Evolutionary conservation across 2,329 filamentous ascomycete genomes (phyloP), one percentile per base, ranked within the genome.

Genomic region (Neocatenulostroma microsporum): DNA sequence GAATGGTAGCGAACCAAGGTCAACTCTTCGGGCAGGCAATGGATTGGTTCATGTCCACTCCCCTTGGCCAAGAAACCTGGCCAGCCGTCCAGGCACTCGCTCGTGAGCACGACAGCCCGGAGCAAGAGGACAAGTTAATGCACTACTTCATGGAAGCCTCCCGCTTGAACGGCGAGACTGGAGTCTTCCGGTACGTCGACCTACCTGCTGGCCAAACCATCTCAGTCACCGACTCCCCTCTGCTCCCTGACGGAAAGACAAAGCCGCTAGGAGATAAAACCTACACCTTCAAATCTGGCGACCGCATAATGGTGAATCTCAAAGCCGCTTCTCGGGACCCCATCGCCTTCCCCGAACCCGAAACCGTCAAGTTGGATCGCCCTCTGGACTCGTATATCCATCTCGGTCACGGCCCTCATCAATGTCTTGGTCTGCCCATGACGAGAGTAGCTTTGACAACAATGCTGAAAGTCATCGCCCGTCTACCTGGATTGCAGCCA

Each of bases 21-120:
- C 72, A 76, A 40, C 64, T 76, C 15, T 75, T 77, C 47, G 68
- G 62, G 0, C 73, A 77, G 44, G 71, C 66, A 18, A 53, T 78
- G 32, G 74, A 77, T 48, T 74, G 69, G 51, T 76, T 74, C 53
- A 62, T 78, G 30, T 63, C 63, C 3, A 9, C 31, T 12, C 56
- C 62, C n/a, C 63, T 66, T 14, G 72, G 70, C 21, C 55, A 60
- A 3, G 46, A 61, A 23, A 63, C 74, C 53, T 63, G 72, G 47
- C 54, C 63, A 2, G 60, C 64, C 8, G 69, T 76, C 26, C 63
- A 69, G 24, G 50, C 56, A 2, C 58, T 76, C 10, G 69, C 72
- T 2, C 60, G 62, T 27, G 50, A 61, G 26, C n/a, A n/a, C n/a
- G 57, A 70, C 18, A 65, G 59, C 24, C 63, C 49, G 24, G 63